These are phyloP conservation scores for Arthrobotrys conoides DNA, from an alignment of 2,329 filamentous ascomycete genomes.

Conservation along the genomic window DNA sequence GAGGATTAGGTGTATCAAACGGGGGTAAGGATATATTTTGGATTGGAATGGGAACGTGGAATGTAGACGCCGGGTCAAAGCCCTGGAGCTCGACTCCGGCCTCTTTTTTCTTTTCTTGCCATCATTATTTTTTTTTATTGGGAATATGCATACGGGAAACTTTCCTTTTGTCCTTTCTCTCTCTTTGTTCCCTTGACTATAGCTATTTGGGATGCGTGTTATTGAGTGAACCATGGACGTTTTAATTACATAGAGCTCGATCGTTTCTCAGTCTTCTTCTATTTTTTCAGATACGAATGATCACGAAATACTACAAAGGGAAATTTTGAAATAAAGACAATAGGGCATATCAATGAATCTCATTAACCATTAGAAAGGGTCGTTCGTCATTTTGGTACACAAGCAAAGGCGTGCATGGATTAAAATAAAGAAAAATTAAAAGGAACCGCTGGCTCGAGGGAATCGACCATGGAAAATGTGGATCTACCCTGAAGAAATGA, in stretches of 20 bases:
- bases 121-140: constrained; percentile 24
- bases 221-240: constrained; percentile 24
- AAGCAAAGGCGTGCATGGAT: neutral
- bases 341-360: neutral
- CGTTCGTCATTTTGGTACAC: constrained; percentile 46
- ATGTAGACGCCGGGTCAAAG: constrained; percentile 12
- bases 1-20: neutral
- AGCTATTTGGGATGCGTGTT: constrained; percentile 2
- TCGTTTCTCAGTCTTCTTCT: constrained; percentile 10
- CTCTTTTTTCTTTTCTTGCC: constrained; percentile 21
- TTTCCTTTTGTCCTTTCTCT: constrained; percentile 28
- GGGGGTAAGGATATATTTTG: constrained; percentile 3
- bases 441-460: constrained; percentile 2
- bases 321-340: neutral
- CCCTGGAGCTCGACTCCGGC: neutral
- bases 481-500: constrained; percentile 5
- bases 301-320: constrained; percentile 8
- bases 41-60: constrained; percentile 8
- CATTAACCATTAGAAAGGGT: constrained; percentile 21
- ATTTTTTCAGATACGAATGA: neutral
- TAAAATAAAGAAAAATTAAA: neutral
- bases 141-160: constrained; percentile 31
- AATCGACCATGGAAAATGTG: constrained; percentile 18
- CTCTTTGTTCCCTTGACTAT: neutral
- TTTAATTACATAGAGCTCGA: constrained; percentile 46